phyloP scores from a whole-genome alignment of 768 basidiomycete species.

The Amanita pallidorosea region DNA sequence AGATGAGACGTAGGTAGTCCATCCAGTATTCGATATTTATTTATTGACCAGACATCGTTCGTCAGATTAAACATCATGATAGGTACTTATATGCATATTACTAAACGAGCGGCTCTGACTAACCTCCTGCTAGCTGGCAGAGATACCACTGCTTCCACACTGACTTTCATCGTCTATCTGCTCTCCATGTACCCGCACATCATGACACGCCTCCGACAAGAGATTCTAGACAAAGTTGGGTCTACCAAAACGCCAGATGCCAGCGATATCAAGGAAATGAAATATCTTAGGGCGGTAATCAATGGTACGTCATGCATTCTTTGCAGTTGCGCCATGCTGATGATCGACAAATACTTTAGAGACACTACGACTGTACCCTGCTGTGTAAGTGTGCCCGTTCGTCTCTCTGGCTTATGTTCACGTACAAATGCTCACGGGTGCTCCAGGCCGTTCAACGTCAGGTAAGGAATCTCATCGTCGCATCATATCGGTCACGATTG shows the following conservation, averaged over 20 bases:
- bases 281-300: constrained; percentile 52
- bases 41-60: neutral
- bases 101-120: neutral
- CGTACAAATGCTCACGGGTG: neutral
- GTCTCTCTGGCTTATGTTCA: neutral
- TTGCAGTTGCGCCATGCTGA: neutral
- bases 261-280: constrained; percentile 51
- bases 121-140: constrained; percentile 22
- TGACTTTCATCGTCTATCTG: constrained; percentile 31
- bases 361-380: constrained; percentile 44
- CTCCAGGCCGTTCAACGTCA: constrained; percentile 36
- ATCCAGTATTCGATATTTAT: neutral
- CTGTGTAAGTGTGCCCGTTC: constrained; percentile 27
- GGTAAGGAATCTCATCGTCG: constrained; percentile 15
- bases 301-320: constrained; percentile 31
- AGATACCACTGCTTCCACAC: constrained; percentile 34
- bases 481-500: neutral
- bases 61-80: constrained; percentile 34
- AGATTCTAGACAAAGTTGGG: constrained; percentile 45
- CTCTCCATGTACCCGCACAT: constrained; percentile 43
- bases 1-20: constrained; percentile 29
- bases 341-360: constrained; percentile 18
- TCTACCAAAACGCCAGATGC: constrained; percentile 35
- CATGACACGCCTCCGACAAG: constrained; percentile 36
- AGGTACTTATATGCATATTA: constrained; percentile 13